These are phyloP conservation scores for Zoysia japonica DNA, from an alignment of 176 grass and related monocot genomes.

Conservation along the genomic window DNA sequence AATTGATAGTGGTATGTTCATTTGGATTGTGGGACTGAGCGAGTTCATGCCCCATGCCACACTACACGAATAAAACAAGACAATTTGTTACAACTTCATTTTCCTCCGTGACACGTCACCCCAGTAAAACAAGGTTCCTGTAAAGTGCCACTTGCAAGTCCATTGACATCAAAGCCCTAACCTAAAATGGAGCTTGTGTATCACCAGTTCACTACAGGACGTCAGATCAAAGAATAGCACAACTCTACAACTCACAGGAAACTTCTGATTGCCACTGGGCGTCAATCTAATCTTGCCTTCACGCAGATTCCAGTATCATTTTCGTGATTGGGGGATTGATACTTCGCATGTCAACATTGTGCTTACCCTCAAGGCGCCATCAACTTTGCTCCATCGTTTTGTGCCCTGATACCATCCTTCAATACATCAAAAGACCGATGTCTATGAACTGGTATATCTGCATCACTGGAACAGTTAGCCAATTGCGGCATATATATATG, in stretches of 20 bases:
- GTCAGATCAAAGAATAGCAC: conserved; percentile 3
- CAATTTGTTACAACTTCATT: too few species aligned
- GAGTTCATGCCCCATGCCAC: too few species aligned
- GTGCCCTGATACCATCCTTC: neutral
- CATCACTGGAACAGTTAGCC: neutral
- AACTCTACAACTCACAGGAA: conserved; percentile 2
- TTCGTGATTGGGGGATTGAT: neutral
- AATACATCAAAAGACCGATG: conserved; percentile 4
- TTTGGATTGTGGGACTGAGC: too few species aligned
- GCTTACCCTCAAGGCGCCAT: neutral
- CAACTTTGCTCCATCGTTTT: neutral
- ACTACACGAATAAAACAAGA: too few species aligned
- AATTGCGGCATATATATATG: neutral
- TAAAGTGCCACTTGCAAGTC: too few species aligned
- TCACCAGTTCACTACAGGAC: neutral
- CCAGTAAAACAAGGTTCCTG: too few species aligned
- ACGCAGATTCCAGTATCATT: neutral
- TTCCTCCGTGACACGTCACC: too few species aligned
- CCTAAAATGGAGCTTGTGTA: too few species aligned
- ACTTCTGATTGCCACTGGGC: neutral
- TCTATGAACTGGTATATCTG: conserved; percentile 4
- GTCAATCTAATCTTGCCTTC: neutral
- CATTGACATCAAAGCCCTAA: too few species aligned
- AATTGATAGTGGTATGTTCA: too few species aligned
- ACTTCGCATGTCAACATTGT: conserved; percentile 1